Evolutionary conservation across 2,329 filamentous ascomycete genomes (phyloP).

Genomic region (Fusarium armeniacum): DNA sequence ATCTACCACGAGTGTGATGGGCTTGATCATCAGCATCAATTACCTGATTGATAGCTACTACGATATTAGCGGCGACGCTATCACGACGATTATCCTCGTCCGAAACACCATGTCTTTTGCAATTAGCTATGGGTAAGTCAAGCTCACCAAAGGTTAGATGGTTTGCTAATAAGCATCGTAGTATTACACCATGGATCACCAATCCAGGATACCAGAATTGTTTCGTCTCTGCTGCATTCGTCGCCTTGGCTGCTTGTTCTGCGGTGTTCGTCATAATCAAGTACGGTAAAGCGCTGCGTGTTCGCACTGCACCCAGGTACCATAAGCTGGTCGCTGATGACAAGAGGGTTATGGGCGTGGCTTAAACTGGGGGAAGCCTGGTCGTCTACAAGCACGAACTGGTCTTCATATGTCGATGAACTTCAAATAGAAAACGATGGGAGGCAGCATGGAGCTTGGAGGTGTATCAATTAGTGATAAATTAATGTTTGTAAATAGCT

Average conservation of each 20-base stretch:
- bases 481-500: conserved; percentile 20
- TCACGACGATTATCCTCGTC: conserved; percentile 58
- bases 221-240: conserved; percentile 59
- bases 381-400: too few species aligned
- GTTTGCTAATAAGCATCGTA: conserved; percentile 45
- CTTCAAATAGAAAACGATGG: too few species aligned
- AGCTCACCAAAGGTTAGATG: fast-evolving
- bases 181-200: conserved; percentile 62
- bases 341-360: conserved; percentile 10
- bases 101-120: conserved; percentile 57
- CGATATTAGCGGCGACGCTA: conserved; percentile 57
- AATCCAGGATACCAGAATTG: conserved; percentile 60
- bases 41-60: conserved; percentile 60
- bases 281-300: conserved; percentile 57
- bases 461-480: conserved; percentile 10
- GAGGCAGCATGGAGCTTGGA: background rate
- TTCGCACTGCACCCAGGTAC: conserved; percentile 35
- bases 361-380: background rate
- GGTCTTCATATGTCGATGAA: too few species aligned
- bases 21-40: conserved; percentile 56
- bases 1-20: conserved; percentile 54
- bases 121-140: conserved; percentile 51
- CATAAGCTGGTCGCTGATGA: conserved; percentile 29
- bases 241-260: conserved; percentile 57
- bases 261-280: conserved; percentile 62